Percentiles rank a stretch among this genome's conserved stretches.
These are phyloP conservation scores for Mycosphaerelloides madeirae DNA, from an alignment of 2,329 filamentous ascomycete genomes.

Conservation along the genomic window DNA sequence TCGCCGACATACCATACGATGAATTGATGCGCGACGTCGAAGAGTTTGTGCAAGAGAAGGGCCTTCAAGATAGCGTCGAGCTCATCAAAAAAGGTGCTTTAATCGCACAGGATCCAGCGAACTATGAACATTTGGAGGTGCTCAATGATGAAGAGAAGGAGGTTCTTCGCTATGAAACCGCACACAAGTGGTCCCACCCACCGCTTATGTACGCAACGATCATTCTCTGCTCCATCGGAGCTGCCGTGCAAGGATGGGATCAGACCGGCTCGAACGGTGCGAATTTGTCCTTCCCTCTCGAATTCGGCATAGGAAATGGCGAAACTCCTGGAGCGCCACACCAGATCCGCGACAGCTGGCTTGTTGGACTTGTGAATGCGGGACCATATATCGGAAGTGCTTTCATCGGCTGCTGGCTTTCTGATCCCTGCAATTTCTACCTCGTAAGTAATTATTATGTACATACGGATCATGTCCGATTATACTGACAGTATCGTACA, in stretches of 20 bases:
- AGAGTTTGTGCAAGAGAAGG: conserved; percentile 47
- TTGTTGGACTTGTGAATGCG: conserved; percentile 64
- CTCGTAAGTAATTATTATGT: conserved; percentile 8
- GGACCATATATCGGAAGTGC: conserved; percentile 48
- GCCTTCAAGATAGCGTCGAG: conserved; percentile 38
- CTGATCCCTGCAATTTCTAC: conserved; percentile 43
- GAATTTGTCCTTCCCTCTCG: conserved; percentile 47
- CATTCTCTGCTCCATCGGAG: conserved; percentile 49
- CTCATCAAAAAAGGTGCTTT: conserved; percentile 47
- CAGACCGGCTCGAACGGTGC: conserved; percentile 51
- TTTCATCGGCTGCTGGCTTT: conserved; percentile 18
- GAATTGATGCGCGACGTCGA: conserved; percentile 53
- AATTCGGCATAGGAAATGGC: conserved; percentile 28
- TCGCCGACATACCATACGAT: conserved; percentile 50
- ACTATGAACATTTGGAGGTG: conserved; percentile 41
- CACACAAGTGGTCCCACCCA: conserved; percentile 50
- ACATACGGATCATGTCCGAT: background rate
- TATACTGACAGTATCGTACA: background rate
- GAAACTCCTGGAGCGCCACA: conserved; percentile 25
- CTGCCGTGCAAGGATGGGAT: conserved; percentile 51
- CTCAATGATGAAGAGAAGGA: conserved; percentile 41
- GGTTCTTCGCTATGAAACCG: conserved; percentile 42
- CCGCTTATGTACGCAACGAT: conserved; percentile 47
- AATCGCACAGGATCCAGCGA: conserved; percentile 45
- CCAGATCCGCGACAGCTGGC: conserved; percentile 48